Evolutionary conservation across 2,329 filamentous ascomycete genomes (phyloP), one percentile per base, ranked within the genome.

Genomic region (Trichoderma aggressivum): DNA sequence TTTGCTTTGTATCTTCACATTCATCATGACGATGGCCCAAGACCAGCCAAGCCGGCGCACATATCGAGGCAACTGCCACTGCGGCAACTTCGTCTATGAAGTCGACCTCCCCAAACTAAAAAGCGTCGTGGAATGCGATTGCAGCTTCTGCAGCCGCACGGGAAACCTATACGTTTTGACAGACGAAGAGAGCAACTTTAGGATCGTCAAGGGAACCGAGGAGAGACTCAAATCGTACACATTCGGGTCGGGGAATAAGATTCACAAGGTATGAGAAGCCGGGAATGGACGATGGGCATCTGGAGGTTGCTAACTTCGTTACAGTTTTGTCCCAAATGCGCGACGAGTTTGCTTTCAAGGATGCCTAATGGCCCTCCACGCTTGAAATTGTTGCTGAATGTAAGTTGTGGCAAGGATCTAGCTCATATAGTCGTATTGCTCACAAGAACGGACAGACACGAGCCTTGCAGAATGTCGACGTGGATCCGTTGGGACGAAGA

Each of bases 111-210:
- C 89, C 26, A 87, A 91, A 76, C 84, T 92, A 72, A 88, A 86
- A 75, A 79, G 83, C 7, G 85, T 84, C 8, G 77, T 80, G 7
- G 84, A 87, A 76, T 91, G 91, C 80, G 90, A 90, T 79, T 93
- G 91, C 81, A 91, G 89, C 80, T 87, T 91, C 74, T 91, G 91
- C 77, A 75, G 74, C 76, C 86, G 83, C 74, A 86, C 85, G 76
- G 84, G 79, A 18, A 83, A 83, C 50, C 76, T 85, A 43, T 63
- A 80, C 24, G 76, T 81, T 39, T 76, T 79, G n/a, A 75, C 76
- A 3, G 73, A 74, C 0, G 75, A 79, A 43, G 64, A 59, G 3
- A 32, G n/a, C 34, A 71, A 78, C 59, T 78, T 87, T 70, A 81
- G 75, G 21, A 75, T 87, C 64, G 78, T 87, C 75, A 85, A 85